These are phyloP conservation scores for Parmales sp. DNA, from an alignment of 108 stramenopile species.

Conservation along the genomic window DNA sequence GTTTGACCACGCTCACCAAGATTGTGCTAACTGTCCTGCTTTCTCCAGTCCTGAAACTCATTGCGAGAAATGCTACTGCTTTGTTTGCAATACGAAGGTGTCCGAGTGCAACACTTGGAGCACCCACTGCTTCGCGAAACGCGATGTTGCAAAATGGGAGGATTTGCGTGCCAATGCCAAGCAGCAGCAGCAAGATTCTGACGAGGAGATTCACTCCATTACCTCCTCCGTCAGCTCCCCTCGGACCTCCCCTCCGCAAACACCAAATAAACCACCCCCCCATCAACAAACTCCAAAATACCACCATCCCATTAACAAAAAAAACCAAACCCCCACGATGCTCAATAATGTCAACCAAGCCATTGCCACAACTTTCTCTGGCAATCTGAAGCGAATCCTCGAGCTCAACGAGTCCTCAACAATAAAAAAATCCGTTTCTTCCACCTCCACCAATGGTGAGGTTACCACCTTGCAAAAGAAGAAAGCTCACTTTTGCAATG, in stretches of 20 bases:
- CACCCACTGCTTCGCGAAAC: constrained; percentile 19
- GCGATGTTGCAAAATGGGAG: background rate
- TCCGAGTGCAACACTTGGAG: constrained; percentile 37
- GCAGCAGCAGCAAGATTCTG: background rate
- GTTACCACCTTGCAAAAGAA: background rate
- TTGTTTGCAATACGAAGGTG: constrained; percentile 42
- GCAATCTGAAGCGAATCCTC: background rate
- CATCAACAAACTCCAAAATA: background rate
- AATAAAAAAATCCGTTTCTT: background rate
- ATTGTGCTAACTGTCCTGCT: background rate
- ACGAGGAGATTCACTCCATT: background rate
- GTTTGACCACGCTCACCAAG: background rate
- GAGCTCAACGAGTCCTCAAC: background rate
- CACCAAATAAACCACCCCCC: background rate
- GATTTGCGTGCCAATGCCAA: background rate
- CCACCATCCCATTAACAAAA: background rate
- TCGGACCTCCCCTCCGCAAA: no score
- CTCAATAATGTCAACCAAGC: background rate
- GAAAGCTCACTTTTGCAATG: constrained; percentile 36
- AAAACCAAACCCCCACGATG: background rate
- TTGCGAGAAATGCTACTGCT: constrained; percentile 60
- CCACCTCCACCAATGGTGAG: background rate
- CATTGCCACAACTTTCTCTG: background rate
- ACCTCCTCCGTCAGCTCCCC: no score
- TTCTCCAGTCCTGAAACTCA: background rate